phyloP scores from a whole-genome alignment of 257 asterid genomes.

The Primulina tabacum region DNA sequence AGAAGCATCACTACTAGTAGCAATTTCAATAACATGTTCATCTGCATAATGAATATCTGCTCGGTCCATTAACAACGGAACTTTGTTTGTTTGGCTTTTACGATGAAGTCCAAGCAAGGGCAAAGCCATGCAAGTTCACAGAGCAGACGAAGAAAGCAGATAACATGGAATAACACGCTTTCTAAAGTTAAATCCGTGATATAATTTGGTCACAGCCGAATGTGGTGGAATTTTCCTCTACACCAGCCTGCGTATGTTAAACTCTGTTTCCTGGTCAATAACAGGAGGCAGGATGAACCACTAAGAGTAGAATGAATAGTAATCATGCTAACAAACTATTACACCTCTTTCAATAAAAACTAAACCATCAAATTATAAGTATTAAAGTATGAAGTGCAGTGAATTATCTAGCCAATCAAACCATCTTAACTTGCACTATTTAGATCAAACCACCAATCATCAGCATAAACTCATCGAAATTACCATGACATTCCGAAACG shows the following conservation, averaged over 20 bases:
- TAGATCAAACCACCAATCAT: not conserved
- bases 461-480: not conserved
- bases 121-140: slow-evolving; percentile 57
- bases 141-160: slow-evolving; percentile 32
- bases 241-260: slow-evolving; percentile 20
- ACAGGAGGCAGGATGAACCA: slow-evolving; percentile 20
- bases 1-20: slow-evolving; percentile 53
- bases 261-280: slow-evolving; percentile 30
- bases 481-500: slow-evolving; percentile 3
- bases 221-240: slow-evolving; percentile 9
- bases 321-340: slow-evolving; percentile 8
- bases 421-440: not conserved
- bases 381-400: not conserved
- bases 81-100: slow-evolving; percentile 48
- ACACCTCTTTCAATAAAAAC: slow-evolving; percentile 12
- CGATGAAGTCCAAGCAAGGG: slow-evolving; percentile 57
- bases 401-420: slow-evolving; percentile 15
- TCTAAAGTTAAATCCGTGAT: not conserved
- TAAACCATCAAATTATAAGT: slow-evolving; percentile 7
- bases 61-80: slow-evolving; percentile 66
- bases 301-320: not conserved
- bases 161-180: slow-evolving; percentile 46
- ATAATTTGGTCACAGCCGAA: slow-evolving; percentile 13
- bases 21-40: slow-evolving; percentile 67
- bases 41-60: slow-evolving; percentile 31